A percentile compares a stretch with the other conserved stretches of the same genome.
Conservation (phyloP, 2,329 filamentous ascomycete species). For the Aspergillus quadrilineatus region DNA sequence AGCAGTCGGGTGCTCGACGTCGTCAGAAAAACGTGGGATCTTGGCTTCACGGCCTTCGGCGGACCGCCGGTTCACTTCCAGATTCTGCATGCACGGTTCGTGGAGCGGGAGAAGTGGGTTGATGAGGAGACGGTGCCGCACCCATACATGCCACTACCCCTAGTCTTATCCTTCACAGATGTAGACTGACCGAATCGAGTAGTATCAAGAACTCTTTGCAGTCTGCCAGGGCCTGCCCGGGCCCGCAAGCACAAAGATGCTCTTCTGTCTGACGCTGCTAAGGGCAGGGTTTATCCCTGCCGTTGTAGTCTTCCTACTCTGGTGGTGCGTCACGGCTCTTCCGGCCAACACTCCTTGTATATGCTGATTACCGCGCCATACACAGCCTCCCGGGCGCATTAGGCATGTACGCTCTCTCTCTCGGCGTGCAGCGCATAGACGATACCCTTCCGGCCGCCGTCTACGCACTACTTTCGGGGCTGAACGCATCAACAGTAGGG, state of each 20-base stretch:
- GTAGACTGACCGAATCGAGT: neutral
- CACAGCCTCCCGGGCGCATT: too few relatives aligned
- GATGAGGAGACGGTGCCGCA: conserved; percentile 62
- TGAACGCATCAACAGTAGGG: too few relatives aligned
- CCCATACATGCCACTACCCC: too few relatives aligned
- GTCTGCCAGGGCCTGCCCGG: conserved; percentile 67
- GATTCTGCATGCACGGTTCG: conserved; percentile 64
- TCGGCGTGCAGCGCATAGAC: too few relatives aligned
- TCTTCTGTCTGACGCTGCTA: conserved; percentile 66
- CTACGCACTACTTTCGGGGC: too few relatives aligned
- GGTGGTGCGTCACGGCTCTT: conserved; percentile 51
- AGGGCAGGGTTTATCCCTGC: conserved; percentile 61
- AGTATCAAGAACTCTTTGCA: conserved; percentile 73
- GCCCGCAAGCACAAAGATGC: conserved; percentile 69
- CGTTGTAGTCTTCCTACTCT: conserved; percentile 60
- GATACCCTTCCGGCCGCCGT: too few relatives aligned
- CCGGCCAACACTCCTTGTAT: neutral
- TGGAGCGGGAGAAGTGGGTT: conserved; percentile 62
- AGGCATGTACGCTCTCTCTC: too few relatives aligned
- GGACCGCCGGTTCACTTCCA: conserved; percentile 70
- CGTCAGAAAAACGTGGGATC: conserved; percentile 52
- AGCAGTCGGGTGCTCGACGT: conserved; percentile 33
- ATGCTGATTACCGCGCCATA: too few relatives aligned
- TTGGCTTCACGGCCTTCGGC: conserved; percentile 66
- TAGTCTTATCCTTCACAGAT: conserved; percentile 16